Evolutionary conservation across 2,329 filamentous ascomycete genomes (phyloP), one percentile per base, ranked within the genome.

Genomic region (Aspergillaceae sp.): DNA sequence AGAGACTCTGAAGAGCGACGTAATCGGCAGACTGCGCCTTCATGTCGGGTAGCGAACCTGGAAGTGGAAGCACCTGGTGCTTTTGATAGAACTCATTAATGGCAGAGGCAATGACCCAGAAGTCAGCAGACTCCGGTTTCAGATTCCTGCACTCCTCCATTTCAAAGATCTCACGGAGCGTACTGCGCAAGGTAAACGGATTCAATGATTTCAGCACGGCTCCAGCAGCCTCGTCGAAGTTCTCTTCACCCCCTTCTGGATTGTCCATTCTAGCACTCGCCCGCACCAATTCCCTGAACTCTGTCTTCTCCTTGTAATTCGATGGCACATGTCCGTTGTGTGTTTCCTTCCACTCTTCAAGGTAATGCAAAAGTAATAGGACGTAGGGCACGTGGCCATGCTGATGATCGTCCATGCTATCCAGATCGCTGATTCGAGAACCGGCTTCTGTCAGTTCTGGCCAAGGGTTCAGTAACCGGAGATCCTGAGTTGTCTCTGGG

Each of bases 301-400:
- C 82, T 5, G 76, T 83, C 72, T 98, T 98, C 52, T 97, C 88
- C 51, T 84, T 81, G 68, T 94, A 96, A 2, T 75, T 83, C 7
- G 73, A 73, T 4, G 92, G 92, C 34, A 78, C 72, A 30, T 77
- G 73, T 10, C 85, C 87, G 44, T 79, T 73, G 55, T 94, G 85
- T 2, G 57, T 40, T 3, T 73, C 69, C 64, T 86, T 89, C 92
- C 92, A 98, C 55, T 81, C 68, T 34, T 86, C 79, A 0, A 98
- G 75, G 63, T 86, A 92, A 62, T 94, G 78, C 29, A 97, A 74
- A 9, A 98, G 72, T 44, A 98, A 74, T 38, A 86, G 78, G 30
- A 96, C 76, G 57, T 94, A 94, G 3, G 92, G 92, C 29, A 98
- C 73, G 66, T 98, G 92, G 3, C 90, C 91, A 59, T 97, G 92